phyloP scores from a whole-genome alignment of 306 rosid species.

The Ceratonia siliqua region DNA sequence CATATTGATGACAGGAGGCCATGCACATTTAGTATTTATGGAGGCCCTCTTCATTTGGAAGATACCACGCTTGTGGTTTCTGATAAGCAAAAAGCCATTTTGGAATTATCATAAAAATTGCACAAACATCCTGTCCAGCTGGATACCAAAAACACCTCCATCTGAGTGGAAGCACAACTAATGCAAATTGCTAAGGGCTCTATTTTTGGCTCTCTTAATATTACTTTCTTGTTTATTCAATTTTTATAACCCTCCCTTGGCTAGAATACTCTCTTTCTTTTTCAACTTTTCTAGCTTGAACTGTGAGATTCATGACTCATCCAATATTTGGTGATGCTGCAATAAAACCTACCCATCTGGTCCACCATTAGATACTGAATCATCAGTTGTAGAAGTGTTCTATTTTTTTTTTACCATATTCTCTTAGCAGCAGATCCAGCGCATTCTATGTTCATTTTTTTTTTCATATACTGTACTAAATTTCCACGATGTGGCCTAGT shows the following conservation, averaged over 20 bases:
- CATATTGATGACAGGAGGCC: not conserved
- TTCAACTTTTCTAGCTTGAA: not conserved
- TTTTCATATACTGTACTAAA: too few species aligned
- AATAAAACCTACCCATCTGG: not conserved
- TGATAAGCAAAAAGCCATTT: constrained; percentile 14
- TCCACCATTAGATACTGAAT: too few species aligned
- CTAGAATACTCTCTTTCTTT: not conserved
- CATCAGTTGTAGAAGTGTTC: too few species aligned
- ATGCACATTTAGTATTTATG: not conserved
- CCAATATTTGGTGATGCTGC: not conserved
- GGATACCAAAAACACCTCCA: not conserved
- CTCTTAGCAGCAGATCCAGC: not conserved
- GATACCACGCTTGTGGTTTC: constrained; percentile 1
- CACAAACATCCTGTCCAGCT: constrained; percentile 2
- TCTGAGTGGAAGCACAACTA: constrained; percentile 17
- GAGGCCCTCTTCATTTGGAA: not conserved
- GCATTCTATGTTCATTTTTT: too few species aligned
- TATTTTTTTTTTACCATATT: not conserved
- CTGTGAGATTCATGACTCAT: not conserved
- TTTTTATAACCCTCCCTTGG: not conserved
- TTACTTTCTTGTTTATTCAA: not conserved
- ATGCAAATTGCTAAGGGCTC: not conserved
- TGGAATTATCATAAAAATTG: not conserved
- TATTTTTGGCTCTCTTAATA: not conserved
- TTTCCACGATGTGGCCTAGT: not conserved